phyloP scores from a whole-genome alignment of 345 rosid genomes.

The Garcia nutans region DNA sequence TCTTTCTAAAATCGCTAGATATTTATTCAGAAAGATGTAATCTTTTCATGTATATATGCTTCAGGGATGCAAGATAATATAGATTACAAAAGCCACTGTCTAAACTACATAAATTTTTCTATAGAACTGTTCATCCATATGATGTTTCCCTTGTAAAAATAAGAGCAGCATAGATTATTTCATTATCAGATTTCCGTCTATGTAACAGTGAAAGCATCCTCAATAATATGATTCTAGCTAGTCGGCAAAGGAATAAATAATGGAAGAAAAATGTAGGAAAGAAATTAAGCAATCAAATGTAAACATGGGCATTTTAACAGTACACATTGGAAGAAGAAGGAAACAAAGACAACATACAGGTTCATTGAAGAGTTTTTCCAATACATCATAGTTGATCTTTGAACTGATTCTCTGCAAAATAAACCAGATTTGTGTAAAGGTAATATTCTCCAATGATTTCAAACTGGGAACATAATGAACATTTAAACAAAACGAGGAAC shows the following conservation, averaged over 20 bases:
- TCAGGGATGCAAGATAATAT: background rate
- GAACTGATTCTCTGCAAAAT: constrained; percentile 64
- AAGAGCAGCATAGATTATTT: background rate
- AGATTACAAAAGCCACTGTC: background rate
- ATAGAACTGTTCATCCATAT: background rate
- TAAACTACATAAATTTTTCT: background rate
- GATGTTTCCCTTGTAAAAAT: too few relatives aligned
- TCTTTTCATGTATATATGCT: too few relatives aligned
- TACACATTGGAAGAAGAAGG: background rate
- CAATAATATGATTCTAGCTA: background rate
- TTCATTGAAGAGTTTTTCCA: constrained; percentile 66
- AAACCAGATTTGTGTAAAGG: background rate
- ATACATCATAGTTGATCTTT: constrained; percentile 61
- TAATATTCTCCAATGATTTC: background rate
- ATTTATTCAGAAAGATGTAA: background rate
- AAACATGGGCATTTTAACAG: background rate
- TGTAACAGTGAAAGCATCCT: background rate
- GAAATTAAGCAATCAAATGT: background rate
- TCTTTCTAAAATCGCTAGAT: background rate
- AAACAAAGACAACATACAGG: constrained; percentile 42
- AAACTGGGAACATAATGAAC: too few relatives aligned
- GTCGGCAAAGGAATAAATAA: background rate
- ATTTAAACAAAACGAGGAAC: background rate
- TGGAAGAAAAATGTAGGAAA: too few relatives aligned
- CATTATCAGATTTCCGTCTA: background rate